These are phyloP conservation scores for Fonsecaea nubica DNA, from an alignment of 2,329 filamentous ascomycete species.

Conservation along the genomic window DNA sequence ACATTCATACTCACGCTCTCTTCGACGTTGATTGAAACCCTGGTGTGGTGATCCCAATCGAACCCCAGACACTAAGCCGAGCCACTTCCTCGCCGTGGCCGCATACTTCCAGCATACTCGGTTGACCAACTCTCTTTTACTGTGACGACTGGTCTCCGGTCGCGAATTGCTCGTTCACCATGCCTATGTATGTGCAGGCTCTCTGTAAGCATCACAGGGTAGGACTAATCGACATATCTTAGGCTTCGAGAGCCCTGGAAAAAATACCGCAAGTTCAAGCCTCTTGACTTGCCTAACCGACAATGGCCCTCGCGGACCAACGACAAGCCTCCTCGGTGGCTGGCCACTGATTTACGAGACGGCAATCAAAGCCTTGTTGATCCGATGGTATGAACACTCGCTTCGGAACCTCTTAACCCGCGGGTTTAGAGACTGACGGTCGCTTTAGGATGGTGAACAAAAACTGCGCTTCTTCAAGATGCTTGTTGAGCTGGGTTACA, in stretches of 20 bases:
- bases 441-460: constrained; percentile 80
- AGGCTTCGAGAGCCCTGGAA: constrained; percentile 59
- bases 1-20: background rate
- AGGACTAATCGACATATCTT: background rate
- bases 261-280: constrained; percentile 57
- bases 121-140: background rate
- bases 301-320: constrained; percentile 83
- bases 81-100: background rate
- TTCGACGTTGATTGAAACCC: background rate
- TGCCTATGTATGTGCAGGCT: constrained; percentile 27
- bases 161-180: background rate
- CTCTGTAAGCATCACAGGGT: background rate
- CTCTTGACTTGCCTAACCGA: constrained; percentile 57
- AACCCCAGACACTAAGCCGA: background rate
- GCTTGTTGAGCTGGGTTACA: constrained; percentile 90
- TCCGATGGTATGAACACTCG: constrained; percentile 73
- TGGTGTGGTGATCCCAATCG: background rate
- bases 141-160: background rate
- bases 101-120: background rate
- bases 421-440: constrained; percentile 18
- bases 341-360: constrained; percentile 86
- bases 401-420: background rate
- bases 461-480: constrained; percentile 96
- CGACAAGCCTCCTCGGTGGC: constrained; percentile 86
- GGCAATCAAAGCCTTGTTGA: constrained; percentile 93